Evolutionary conservation across 495 filamentous ascomycete species (phyloP), one percentile per base, ranked within the genome.

Genomic region (Talaromyces proteolyticus): DNA sequence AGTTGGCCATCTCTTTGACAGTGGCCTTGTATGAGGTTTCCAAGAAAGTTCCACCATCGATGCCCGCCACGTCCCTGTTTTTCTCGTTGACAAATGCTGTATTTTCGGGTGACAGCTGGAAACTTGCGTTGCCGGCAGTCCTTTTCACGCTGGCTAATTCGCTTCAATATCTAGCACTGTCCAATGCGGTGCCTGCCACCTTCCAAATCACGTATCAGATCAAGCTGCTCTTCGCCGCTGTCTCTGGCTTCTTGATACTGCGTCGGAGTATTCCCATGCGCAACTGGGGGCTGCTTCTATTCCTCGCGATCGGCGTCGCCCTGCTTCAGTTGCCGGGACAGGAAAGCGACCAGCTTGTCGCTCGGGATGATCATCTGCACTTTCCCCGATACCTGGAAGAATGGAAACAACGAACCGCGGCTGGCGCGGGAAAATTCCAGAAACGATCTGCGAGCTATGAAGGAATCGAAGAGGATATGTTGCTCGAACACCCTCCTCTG

Each of bases 81-180:
- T 80, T 80, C 53, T 82, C 88, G 53, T 80, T 97, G n/a, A 84
- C 79, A 56, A 79, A 74, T 42, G 80, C 86, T 12, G 84, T 96
- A 0, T 95, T 96, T 61, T 85, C 87, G 3, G 84, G 86, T n/a
- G 93, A 98, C 56, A 88, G 89, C 57, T 98, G 93, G 93, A 96
- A 96, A 66, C 62, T 98, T 54, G 90, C 89, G 4, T 86, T 97
- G 34, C 92, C 93, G 0, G 93, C 91, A 6, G 76, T 81, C 38
- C 74, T 97, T 2, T 96, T 95, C 60, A 95, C 93, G 0, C 55
- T 96, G 21, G 88, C 96, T 58, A 96, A 95, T 61, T 87, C 85
- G 3, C 69, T 98, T 17, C 89, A 96, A 66, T 98, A 96, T 65
- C 78, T 95, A 44, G 93, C 89, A 2, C 78, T 97, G 18, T 87